Conservation (phyloP, 176 grass and related monocot species). For the Dactylis glomerata region DNA sequence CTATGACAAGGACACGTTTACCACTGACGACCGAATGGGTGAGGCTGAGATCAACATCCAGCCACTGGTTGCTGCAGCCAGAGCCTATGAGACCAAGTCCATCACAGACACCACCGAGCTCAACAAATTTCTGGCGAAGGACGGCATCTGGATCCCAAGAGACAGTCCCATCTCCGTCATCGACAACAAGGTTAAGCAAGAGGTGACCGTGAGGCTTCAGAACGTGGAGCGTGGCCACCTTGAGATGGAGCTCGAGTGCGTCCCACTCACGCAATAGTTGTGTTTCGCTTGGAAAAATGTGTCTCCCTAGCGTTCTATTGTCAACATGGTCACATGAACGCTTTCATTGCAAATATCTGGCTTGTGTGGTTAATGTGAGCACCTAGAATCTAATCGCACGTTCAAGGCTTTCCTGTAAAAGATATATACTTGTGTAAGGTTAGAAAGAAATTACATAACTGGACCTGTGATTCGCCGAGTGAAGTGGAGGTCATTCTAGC, state of each 20-base stretch:
- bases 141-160: conserved; percentile 53
- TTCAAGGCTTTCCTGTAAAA: not conserved
- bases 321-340: conserved; percentile 9
- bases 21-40: conserved; percentile 79
- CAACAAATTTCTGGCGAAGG: conserved; percentile 59
- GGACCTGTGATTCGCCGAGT: not conserved
- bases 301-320: not conserved
- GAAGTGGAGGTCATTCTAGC: conserved; percentile 4
- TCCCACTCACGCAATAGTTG: conserved; percentile 85
- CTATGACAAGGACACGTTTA: conserved; percentile 92
- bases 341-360: not conserved
- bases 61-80: conserved; percentile 69
- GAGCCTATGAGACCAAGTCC: conserved; percentile 53
- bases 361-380: not conserved
- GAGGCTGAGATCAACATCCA: conserved; percentile 91
- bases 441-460: not conserved
- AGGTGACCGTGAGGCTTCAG: conserved; percentile 69
- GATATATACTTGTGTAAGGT: conserved; percentile 26
- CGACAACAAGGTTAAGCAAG: conserved; percentile 75
- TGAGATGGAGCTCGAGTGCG: conserved; percentile 91
- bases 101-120: conserved; percentile 57
- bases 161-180: conserved; percentile 63
- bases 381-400: not conserved
- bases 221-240: conserved; percentile 84
- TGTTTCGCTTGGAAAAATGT: not conserved